Percentiles rank a stretch among this genome's conserved stretches.
phyloP scores from a whole-genome alignment of 352 stramenopile species.

The Lagenidium sp. region DNA sequence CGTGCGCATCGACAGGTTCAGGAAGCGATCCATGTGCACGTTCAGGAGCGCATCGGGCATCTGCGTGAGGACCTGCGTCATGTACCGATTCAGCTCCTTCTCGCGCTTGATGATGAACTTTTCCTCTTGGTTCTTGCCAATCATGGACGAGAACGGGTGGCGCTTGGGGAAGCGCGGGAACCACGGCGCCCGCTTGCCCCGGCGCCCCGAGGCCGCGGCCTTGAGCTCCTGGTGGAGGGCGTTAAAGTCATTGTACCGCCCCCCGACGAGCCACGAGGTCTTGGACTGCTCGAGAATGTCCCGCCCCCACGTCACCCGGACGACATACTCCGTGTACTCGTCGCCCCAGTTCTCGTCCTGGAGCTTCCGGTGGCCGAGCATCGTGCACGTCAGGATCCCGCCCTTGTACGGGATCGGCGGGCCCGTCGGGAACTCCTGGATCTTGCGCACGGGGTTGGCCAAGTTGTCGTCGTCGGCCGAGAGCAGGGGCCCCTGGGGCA shows the following conservation, averaged over 20 bases:
- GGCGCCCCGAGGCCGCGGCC: conserved; percentile 67
- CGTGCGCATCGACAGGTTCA: conserved; percentile 83
- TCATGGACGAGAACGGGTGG: conserved; percentile 86
- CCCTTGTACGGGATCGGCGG: conserved; percentile 88
- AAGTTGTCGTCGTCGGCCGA: conserved; percentile 84
- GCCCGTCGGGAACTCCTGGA: conserved; percentile 86
- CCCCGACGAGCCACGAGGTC: conserved; percentile 82
- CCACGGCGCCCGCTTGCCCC: conserved; percentile 82
- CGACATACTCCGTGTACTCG: conserved; percentile 86
- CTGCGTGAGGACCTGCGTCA: conserved; percentile 87
- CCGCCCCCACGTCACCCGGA: conserved; percentile 81
- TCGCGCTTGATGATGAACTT: conserved; percentile 89
- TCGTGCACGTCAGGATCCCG: conserved; percentile 83
- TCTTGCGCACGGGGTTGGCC: conserved; percentile 77
- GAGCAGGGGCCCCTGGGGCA: conserved; percentile 69
- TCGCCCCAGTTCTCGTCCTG: conserved; percentile 88
- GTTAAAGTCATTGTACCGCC: conserved; percentile 89
- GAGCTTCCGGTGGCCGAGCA: conserved; percentile 83
- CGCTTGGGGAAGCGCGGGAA: conserved; percentile 87
- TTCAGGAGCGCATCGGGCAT: conserved; percentile 85
- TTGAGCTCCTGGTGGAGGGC: conserved; percentile 86
- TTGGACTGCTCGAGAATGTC: conserved; percentile 86
- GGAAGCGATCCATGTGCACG: conserved; percentile 85
- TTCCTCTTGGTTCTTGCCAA: conserved; percentile 87
- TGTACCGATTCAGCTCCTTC: conserved; percentile 89